Evolutionary conservation across 805 yeast genomes (phyloP).

Genomic region (Myxozyma nipponensis): DNA sequence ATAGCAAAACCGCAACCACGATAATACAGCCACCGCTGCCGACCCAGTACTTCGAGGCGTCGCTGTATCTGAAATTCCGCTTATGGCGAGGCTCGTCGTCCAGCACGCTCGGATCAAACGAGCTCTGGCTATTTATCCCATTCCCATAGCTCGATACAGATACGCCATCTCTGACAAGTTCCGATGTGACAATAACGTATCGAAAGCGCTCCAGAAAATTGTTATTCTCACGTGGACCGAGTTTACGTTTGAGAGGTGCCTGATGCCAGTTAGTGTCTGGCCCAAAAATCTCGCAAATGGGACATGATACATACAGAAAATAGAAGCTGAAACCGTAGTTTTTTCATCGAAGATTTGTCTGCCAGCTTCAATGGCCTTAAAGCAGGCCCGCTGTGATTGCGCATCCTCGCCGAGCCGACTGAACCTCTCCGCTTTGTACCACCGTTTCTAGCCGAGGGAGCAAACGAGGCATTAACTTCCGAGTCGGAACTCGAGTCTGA

Average conservation of each 20-base stretch:
- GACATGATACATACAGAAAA: conserved; percentile 25
- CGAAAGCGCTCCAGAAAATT: conserved; percentile 50
- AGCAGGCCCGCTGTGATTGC: background rate
- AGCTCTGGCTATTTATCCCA: conserved; percentile 1
- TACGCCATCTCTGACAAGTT: conserved; percentile 42
- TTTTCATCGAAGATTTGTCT: conserved; percentile 13
- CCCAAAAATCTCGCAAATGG: background rate
- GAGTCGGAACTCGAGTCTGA: too few relatives aligned
- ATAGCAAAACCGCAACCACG: conserved; percentile 35
- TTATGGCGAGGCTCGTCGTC: background rate
- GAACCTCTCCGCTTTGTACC: too few relatives aligned
- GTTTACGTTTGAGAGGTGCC: conserved; percentile 16
- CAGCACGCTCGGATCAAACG: background rate
- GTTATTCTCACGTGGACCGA: conserved; percentile 32
- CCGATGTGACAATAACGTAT: conserved; percentile 49
- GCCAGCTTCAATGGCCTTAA: conserved; percentile 13
- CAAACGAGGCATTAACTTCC: too few relatives aligned
- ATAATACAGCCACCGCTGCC: conserved; percentile 40
- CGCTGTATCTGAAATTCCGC: conserved; percentile 1
- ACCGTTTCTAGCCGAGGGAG: too few relatives aligned
- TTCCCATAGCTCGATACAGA: conserved; percentile 7
- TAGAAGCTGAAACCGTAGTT: conserved; percentile 16
- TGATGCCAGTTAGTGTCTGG: conserved; percentile 2
- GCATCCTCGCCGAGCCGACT: background rate
- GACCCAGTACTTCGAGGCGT: conserved; percentile 29